These are phyloP conservation scores for Smallanthus sonchifolius DNA, from an alignment of 129 eudicot genomes.

Conservation along the genomic window DNA sequence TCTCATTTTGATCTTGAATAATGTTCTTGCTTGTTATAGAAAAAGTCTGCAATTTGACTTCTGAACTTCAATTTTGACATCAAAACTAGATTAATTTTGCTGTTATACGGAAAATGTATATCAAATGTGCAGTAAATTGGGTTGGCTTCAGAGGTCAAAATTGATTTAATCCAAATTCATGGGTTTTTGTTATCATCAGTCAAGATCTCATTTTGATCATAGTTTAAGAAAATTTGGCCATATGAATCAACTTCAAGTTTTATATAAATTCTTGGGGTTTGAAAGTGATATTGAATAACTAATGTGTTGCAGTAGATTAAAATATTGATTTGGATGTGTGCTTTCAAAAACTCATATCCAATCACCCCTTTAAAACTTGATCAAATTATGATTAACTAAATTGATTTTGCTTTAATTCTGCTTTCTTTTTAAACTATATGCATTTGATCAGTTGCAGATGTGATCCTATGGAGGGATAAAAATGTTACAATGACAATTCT, in stretches of 20 bases:
- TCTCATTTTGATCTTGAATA: constrained; percentile 16
- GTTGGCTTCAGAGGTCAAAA: background rate
- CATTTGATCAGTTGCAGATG: constrained; percentile 72
- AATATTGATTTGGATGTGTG: background rate
- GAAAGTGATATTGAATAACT: background rate
- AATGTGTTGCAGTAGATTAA: background rate
- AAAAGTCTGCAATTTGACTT: constrained; percentile 10
- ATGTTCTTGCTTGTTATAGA: background rate
- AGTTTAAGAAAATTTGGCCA: background rate
- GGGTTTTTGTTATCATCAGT: background rate
- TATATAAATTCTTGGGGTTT: background rate
- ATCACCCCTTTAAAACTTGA: background rate
- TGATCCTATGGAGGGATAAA: constrained; percentile 76
- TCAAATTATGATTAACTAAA: background rate
- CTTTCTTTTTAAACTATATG: background rate
- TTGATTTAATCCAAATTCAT: background rate
- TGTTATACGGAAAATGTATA: background rate
- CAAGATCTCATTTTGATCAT: constrained; percentile 21
- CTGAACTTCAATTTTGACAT: background rate
- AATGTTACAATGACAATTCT: constrained; percentile 52
- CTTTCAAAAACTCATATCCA: no score
- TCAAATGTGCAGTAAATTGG: background rate
- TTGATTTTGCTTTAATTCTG: background rate
- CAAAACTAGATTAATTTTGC: background rate
- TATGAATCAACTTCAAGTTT: background rate